Evolutionary conservation across 768 basidiomycete genomes (phyloP).

Genomic region (Tulasnella sp.): DNA sequence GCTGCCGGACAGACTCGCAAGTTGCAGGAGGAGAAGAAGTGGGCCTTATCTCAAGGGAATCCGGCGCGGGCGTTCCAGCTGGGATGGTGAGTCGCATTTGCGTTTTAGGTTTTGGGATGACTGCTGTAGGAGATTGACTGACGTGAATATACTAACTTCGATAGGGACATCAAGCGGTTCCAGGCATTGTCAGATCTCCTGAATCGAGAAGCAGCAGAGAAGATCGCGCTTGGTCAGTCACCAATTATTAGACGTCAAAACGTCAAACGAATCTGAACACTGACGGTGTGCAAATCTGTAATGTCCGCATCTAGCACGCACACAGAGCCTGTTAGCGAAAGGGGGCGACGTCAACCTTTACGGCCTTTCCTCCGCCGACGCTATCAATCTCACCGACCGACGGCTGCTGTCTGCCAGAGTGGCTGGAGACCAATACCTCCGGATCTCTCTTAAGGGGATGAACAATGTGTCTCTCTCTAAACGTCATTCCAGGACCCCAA

Average conservation of each 20-base stretch:
- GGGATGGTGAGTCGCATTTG: constrained; percentile 46
- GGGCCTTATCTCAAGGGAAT: constrained; percentile 75
- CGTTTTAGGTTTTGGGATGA: background rate
- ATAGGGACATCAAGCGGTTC: constrained; percentile 51
- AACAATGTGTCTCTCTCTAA: constrained; percentile 1
- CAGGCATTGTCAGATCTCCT: constrained; percentile 71
- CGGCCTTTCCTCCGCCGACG: constrained; percentile 11
- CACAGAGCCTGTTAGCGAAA: background rate
- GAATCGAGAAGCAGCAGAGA: constrained; percentile 48
- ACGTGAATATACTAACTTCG: background rate
- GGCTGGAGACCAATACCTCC: background rate
- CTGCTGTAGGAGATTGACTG: background rate
- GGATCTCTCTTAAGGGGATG: constrained; percentile 3
- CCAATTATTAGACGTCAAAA: background rate
- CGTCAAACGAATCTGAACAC: too few relatives aligned
- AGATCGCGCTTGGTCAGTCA: constrained; percentile 3
- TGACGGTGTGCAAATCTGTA: too few relatives aligned
- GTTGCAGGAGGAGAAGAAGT: constrained; percentile 77
- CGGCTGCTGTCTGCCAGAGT: background rate
- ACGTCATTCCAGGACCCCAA: background rate
- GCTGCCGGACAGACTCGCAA: constrained; percentile 75
- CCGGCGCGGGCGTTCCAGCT: constrained; percentile 61
- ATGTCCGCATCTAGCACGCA: background rate
- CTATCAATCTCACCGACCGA: constrained; percentile 9
- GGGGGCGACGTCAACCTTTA: constrained; percentile 10